These are phyloP conservation scores for Chaetomium sp. DNA, from an alignment of 2,329 filamentous ascomycete species.

Conservation along the genomic window DNA sequence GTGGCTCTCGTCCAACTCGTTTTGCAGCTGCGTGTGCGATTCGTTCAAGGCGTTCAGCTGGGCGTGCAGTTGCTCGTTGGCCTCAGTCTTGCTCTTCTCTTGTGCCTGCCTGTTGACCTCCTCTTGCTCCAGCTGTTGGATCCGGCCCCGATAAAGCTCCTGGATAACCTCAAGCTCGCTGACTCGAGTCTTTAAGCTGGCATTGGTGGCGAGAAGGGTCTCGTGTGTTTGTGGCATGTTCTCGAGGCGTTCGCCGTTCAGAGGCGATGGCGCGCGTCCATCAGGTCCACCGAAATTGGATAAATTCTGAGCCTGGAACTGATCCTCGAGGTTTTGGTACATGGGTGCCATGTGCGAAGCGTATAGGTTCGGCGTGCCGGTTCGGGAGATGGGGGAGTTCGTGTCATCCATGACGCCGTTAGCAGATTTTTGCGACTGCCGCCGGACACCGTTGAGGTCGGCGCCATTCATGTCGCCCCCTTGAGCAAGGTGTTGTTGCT, in stretches of 20 bases:
- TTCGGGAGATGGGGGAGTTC: constrained; percentile 73
- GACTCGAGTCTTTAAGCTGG: constrained; percentile 86
- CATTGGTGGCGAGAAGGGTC: constrained; percentile 71
- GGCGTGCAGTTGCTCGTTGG: constrained; percentile 50
- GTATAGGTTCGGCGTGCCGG: constrained; percentile 69
- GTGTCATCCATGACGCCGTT: constrained; percentile 69
- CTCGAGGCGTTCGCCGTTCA: constrained; percentile 59
- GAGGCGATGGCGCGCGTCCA: constrained; percentile 44
- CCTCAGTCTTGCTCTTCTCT: constrained; percentile 43
- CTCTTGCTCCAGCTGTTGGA: constrained; percentile 63
- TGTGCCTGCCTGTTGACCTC: constrained; percentile 40
- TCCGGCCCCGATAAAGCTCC: constrained; percentile 67
- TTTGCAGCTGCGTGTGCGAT: constrained; percentile 42
- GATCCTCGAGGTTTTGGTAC: constrained; percentile 70
- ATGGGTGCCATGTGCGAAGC: constrained; percentile 58
- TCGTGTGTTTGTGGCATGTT: constrained; percentile 67
- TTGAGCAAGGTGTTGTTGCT: constrained; percentile 36
- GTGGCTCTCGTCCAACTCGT: constrained; percentile 69
- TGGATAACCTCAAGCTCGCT: constrained; percentile 95
- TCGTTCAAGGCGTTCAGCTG: constrained; percentile 45
- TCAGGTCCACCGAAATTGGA: constrained; percentile 46
- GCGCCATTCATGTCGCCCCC: constrained; percentile 51
- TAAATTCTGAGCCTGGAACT: constrained; percentile 53
- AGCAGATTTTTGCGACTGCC: constrained; percentile 63
- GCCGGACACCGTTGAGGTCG: constrained; percentile 46